Evolutionary conservation across 2,329 filamentous ascomycete species (phyloP).

Genomic region (Aureobasidium sp.): DNA sequence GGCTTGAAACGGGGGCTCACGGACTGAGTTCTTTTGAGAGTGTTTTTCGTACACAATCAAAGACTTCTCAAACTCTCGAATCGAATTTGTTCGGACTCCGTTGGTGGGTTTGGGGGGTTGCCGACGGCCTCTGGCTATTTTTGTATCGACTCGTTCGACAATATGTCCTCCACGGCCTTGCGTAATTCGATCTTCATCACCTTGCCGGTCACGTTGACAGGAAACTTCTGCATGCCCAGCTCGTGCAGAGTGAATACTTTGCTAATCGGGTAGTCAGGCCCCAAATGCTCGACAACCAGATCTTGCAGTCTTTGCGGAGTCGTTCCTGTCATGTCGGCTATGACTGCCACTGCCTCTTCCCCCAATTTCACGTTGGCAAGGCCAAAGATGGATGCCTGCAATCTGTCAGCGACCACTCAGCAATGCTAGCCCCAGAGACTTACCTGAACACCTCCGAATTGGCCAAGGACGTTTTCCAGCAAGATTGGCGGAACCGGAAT

Average conservation of each 20-base stretch:
- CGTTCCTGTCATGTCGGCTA: background rate
- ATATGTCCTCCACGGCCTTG: background rate
- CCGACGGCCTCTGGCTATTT: background rate
- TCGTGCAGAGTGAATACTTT: conserved; percentile 5
- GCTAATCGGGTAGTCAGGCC: background rate
- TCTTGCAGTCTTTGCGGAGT: background rate
- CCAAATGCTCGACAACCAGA: background rate
- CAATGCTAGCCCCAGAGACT: background rate
- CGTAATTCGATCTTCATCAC: conserved; percentile 8
- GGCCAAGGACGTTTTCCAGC: background rate
- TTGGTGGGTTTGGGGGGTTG: background rate
- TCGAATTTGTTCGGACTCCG: background rate
- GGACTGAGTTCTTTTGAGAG: background rate
- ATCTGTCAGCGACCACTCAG: background rate
- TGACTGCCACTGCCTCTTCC: background rate
- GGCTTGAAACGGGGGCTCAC: background rate
- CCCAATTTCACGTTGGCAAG: background rate
- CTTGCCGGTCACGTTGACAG: conserved; percentile 1
- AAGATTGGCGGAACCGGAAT: background rate
- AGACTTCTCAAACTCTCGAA: background rate
- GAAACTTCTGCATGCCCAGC: background rate
- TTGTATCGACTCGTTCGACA: background rate
- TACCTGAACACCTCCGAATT: background rate
- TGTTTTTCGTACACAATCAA: background rate
- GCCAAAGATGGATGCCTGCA: background rate